phyloP scores from a whole-genome alignment of 1,284 basidiomycete species.

The Moesziomyces parantarcticus region DNA sequence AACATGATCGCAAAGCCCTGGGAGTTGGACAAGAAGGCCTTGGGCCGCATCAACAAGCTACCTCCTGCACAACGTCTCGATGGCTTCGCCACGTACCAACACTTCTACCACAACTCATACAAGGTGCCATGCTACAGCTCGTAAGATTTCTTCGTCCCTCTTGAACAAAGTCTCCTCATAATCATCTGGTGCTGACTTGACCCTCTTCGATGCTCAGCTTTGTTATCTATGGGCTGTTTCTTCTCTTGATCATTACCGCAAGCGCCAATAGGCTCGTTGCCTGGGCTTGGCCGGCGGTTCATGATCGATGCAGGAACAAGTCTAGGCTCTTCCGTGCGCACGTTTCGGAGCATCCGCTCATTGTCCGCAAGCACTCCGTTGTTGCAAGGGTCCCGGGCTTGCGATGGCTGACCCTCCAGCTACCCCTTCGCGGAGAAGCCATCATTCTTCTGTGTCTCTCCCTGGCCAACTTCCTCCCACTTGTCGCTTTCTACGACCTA shows the following conservation, averaged over 20 bases:
- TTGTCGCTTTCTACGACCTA: slow-evolving; percentile 42
- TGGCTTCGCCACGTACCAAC: slow-evolving; percentile 13
- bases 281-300: slow-evolving; percentile 7
- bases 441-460: slow-evolving; percentile 27
- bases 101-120: slow-evolving; percentile 30
- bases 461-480: slow-evolving; percentile 47
- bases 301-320: slow-evolving; percentile 7
- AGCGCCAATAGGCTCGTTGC: slow-evolving; percentile 8
- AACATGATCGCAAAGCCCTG: slow-evolving; percentile 26
- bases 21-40: slow-evolving; percentile 18
- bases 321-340: slow-evolving; percentile 19
- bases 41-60: slow-evolving; percentile 12
- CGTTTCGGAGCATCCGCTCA: slow-evolving; percentile 26
- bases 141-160: slow-evolving; percentile 8
- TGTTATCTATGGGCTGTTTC: slow-evolving; percentile 25
- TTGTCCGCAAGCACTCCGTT: slow-evolving; percentile 16
- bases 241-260: slow-evolving; percentile 20
- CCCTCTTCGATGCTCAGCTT: slow-evolving; percentile 11
- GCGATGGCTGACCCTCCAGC: slow-evolving; percentile 35
- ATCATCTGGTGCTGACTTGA: too few relatives aligned
- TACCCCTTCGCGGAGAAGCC: slow-evolving; percentile 48
- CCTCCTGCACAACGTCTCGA: slow-evolving; percentile 10
- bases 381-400: slow-evolving; percentile 25
- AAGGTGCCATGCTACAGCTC: slow-evolving; percentile 23
- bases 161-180: too few relatives aligned